Conservation (phyloP, 331 rosid genomes). For the Rhamnella rubrinervis region DNA sequence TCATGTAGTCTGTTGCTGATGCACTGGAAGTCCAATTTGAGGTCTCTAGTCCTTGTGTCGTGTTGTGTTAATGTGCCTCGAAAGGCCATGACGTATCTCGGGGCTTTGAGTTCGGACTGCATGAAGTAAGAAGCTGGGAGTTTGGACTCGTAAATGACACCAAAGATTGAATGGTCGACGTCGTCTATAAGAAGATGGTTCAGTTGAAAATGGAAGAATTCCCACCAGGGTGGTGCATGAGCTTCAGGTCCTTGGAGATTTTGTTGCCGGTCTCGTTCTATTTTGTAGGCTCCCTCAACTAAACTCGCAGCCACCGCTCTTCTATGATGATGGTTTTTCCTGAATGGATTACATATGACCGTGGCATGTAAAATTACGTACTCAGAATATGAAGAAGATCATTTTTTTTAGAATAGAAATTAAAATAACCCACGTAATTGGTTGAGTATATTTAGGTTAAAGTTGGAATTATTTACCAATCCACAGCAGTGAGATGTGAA, state of each 20-base stretch:
- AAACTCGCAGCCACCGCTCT: slow-evolving; percentile 29
- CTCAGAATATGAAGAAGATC: no score
- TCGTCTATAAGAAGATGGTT: slow-evolving; percentile 10
- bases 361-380: no score
- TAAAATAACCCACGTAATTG: not conserved
- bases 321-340: slow-evolving; percentile 22
- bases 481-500: slow-evolving; percentile 22
- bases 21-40: slow-evolving; percentile 14
- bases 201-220: slow-evolving; percentile 24
- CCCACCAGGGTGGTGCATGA: slow-evolving; percentile 27
- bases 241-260: slow-evolving; percentile 8
- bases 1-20: slow-evolving; percentile 14
- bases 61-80: slow-evolving; percentile 18
- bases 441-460: no score
- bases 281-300: slow-evolving; percentile 24
- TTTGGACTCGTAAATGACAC: slow-evolving; percentile 21
- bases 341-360: not conserved
- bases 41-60: slow-evolving; percentile 16
- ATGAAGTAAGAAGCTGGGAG: not conserved
- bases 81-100: slow-evolving; percentile 32
- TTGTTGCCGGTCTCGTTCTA: slow-evolving; percentile 24
- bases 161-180: slow-evolving; percentile 16
- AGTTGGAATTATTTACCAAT: slow-evolving; percentile 24
- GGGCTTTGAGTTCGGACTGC: not conserved
- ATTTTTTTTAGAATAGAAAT: no score